These are phyloP conservation scores for Anastatica hierochuntica DNA, from an alignment of 345 rosid genomes.

Conservation along the genomic window DNA sequence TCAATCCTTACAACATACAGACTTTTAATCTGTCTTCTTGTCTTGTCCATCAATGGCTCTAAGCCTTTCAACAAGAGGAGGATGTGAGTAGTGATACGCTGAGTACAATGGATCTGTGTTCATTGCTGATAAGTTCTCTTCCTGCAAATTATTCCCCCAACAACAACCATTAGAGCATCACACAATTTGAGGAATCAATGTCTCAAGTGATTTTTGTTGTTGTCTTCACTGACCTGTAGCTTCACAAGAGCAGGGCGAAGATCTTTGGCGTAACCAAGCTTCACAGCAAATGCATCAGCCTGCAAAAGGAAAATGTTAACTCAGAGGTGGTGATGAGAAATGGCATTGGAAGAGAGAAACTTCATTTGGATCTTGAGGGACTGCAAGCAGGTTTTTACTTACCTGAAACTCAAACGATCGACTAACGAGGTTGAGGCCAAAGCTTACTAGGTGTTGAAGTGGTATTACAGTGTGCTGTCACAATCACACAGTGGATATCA, in stretches of 20 bases:
- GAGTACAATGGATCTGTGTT: constrained; percentile 58
- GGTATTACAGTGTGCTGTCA: constrained; percentile 92
- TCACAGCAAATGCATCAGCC: constrained; percentile 99
- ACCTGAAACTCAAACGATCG: constrained; percentile 99
- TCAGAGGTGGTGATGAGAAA: not conserved
- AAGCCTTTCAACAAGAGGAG: constrained; percentile 90
- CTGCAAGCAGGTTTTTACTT: constrained; percentile 22
- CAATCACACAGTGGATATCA: constrained; percentile 3
- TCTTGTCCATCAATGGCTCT: constrained; percentile 62
- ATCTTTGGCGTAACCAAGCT: constrained; percentile 68
- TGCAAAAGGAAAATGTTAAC: constrained; percentile 13
- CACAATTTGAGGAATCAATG: not conserved
- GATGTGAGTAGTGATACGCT: constrained; percentile 80
- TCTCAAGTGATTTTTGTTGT: not conserved
- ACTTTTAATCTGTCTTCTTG: constrained; percentile 57
- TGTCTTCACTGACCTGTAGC: constrained; percentile 59
- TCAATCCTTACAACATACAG: not conserved
- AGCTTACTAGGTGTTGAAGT: constrained; percentile 74
- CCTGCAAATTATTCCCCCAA: constrained; percentile 41
- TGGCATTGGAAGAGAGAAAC: not conserved
- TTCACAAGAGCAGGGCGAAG: constrained; percentile 92
- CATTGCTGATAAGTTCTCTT: constrained; percentile 94
- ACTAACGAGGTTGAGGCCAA: constrained; percentile 91
- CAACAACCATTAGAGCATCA: not conserved
- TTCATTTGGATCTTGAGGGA: not conserved